A percentile compares a stretch with the other conserved stretches of the same genome.
These are phyloP conservation scores for Phytopythium aichiense DNA, from an alignment of 352 stramenopile genomes.

Conservation along the genomic window DNA sequence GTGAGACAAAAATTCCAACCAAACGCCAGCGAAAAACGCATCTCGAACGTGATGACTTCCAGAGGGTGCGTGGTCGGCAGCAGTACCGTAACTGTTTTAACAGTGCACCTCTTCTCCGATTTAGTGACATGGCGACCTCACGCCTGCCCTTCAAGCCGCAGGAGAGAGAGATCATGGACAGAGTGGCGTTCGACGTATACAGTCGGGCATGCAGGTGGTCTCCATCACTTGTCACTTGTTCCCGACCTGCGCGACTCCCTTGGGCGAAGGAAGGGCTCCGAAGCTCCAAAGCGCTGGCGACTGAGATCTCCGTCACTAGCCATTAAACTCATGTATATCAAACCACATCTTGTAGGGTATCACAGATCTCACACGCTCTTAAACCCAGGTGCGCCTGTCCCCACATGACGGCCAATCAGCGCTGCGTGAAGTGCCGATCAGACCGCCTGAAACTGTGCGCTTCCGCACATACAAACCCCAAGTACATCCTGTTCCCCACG, in stretches of 20 bases:
- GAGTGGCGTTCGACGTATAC: too few relatives aligned
- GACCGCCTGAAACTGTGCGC: neutral
- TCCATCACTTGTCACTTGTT: too few relatives aligned
- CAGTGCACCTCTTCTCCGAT: neutral
- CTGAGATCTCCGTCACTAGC: too few relatives aligned
- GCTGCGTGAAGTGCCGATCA: neutral
- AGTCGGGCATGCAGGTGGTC: too few relatives aligned
- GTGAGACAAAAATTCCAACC: conserved; percentile 7
- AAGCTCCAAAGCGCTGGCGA: too few relatives aligned
- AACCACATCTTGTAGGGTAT: too few relatives aligned
- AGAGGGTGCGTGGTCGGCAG: neutral
- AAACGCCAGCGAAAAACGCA: conserved; percentile 3
- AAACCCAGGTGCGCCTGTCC: neutral
- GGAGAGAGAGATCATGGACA: too few relatives aligned
- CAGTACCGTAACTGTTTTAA: neutral
- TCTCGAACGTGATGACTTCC: neutral
- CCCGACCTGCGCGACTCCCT: too few relatives aligned
- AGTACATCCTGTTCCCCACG: neutral
- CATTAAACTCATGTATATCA: too few relatives aligned
- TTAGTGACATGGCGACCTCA: neutral
- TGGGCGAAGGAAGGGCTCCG: too few relatives aligned
- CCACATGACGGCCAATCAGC: neutral
- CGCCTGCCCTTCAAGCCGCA: too few relatives aligned
- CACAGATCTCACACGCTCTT: too few relatives aligned
- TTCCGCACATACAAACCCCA: conserved; percentile 2